Evolutionary conservation across 495 filamentous ascomycete species (phyloP), one percentile per base, ranked within the genome.

Genomic region (Penicillium maclennaniae): DNA sequence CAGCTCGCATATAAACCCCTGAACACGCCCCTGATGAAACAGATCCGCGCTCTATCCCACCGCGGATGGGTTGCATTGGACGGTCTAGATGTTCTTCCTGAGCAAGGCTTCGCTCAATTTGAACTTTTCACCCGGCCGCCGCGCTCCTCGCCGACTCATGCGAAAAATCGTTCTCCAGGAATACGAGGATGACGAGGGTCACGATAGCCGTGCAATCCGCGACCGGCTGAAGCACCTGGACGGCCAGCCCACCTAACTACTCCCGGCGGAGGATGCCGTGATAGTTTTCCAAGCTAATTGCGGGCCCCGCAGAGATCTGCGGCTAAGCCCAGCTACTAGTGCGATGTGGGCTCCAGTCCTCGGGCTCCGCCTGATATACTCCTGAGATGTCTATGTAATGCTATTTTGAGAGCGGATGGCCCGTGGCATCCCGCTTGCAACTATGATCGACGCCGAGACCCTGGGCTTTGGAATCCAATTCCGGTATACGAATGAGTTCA

Each of bases 61-160:
- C 71, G 73, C 5, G 81, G 82, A 0, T 92, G 87, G 87, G 81
- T 87, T 2, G 82, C 86, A 5, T 76, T 91, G 40, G 87, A 91
- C 52, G 88, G 87, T 6, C 72, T 91, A 6, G 88, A 91, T 53
- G 80, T 91, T 6, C 76, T 92, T 2, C 82, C 83, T 0, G 87
- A 91, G 68, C 88, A 90, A 74, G 88, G 85, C 0, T 89, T 87
- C 63, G 87, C 87, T 38, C 87, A 89, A 26, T 92, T 91, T 60
- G 88, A 91, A 63, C 68, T 91, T 15, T 88, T 91, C 69, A 88
- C 87, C 87, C 1, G 88, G 87, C 1, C 77, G 87, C 20, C 79
- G 86, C 59, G 88, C 87, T 17, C 88, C 88, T 0, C 79, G 84
- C 45, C 76, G 80, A 42, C 54, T 88, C 7, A 91, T 92, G 88